Evolutionary conservation across 148 eudicot genomes (phyloP).

Genomic region (Vaccinium corymbosum): DNA sequence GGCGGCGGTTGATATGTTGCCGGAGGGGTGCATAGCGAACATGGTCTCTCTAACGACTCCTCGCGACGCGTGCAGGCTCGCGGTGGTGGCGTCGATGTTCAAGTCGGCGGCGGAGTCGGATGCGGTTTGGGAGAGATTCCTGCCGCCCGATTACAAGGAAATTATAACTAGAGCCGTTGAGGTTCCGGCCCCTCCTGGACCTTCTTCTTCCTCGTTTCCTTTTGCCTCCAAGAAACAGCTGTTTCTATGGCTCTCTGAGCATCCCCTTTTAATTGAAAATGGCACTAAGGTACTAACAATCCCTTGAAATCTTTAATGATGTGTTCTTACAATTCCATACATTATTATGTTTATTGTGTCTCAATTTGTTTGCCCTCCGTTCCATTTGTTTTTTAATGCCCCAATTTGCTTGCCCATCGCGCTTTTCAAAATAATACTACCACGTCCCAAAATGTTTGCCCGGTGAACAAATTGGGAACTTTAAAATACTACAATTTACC

Average conservation of each 20-base stretch:
- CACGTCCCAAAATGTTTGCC: too few species aligned
- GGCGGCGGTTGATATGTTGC: conserved; percentile 12
- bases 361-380: too few species aligned
- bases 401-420: too few species aligned
- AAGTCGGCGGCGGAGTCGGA: conserved; percentile 30
- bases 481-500: too few species aligned
- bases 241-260: conserved; percentile 37
- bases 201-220: conserved; percentile 10
- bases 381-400: too few species aligned
- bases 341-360: too few species aligned
- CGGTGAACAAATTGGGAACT: too few species aligned
- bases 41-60: conserved; percentile 26
- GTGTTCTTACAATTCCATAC: too few species aligned
- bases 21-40: conserved; percentile 32
- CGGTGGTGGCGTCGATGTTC: conserved; percentile 23
- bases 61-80: conserved; percentile 29
- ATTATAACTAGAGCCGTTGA: conserved; percentile 31
- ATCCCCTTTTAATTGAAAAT: conserved; percentile 47
- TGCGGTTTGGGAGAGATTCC: conserved; percentile 34
- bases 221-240: conserved; percentile 39
- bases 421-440: too few species aligned
- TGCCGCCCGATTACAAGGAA: conserved; percentile 34
- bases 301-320: too few species aligned
- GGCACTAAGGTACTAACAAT: conserved; percentile 42
- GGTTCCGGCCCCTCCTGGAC: neutral